Evolutionary conservation across 1,139 yeast genomes (phyloP), one percentile per base, ranked within the genome.

Genomic region (Yamadazyma diospyri): DNA sequence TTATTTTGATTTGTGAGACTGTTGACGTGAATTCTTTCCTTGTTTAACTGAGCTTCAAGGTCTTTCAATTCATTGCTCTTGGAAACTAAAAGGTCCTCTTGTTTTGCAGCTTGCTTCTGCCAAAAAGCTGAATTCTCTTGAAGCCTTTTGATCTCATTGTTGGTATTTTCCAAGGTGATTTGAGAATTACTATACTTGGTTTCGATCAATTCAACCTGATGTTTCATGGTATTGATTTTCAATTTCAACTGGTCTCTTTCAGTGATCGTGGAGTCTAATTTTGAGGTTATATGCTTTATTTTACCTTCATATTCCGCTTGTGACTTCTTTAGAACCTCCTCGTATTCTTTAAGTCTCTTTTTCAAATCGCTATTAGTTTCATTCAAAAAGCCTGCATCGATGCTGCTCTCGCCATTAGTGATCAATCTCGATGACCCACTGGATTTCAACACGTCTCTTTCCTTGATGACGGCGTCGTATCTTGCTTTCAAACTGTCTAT

Each of bases 381-480:
- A 28, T 49, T 51, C 28, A 59, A 55, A 29, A 54, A 56, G 17
- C 52, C 55, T 5, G 47, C 49, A 8, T 41, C 33, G 11, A 35
- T n/a, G 19, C 31, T 37, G 10, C 5, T 5, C 9, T 32, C 35
- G 16, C n/a, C 25, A 29, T 9, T 21, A 6, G 29, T 25, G 5
- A 25, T 12, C 9, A 23, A 21, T 8, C 20, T 15, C 4, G 20
- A n/a, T 10, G 38, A 5, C 13, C 16, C 15, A 16, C 46, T 46
- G 0, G 69, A 50, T 53, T 81, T 63, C 53, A 82, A 68, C 59
- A 78, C 73, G 47, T 85, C 94, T 38, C 86, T 66, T 50, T 83
- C 92, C 38, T 76, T 70, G 3, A 69, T 59, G 5, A 74, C 69
- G 1, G 85, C 72, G 6, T 67, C 73, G 28, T 74, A 57, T 43